Conservation (phyloP, 495 filamentous ascomycete species). For the Parathielavia appendiculata region DNA sequence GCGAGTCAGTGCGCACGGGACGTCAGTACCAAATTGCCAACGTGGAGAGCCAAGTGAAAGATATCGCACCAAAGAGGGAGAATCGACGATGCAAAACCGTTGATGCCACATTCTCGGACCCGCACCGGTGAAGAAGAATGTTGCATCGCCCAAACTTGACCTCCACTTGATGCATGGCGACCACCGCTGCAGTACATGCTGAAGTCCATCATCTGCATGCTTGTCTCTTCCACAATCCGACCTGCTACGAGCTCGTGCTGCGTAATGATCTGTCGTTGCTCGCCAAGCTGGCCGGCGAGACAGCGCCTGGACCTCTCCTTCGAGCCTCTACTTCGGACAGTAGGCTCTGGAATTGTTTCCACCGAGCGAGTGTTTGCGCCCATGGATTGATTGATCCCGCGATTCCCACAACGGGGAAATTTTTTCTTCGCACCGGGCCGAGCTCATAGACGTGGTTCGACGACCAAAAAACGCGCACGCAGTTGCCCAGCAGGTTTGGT, state of each 20-base stretch:
- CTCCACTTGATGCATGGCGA: conserved; percentile 2
- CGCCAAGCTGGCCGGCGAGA: neutral
- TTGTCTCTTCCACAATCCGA: neutral
- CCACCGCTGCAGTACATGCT: conserved; percentile 5
- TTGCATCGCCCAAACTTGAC: conserved; percentile 7
- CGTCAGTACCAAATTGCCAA: neutral
- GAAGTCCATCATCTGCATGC: neutral
- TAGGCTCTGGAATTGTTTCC: too few species aligned
- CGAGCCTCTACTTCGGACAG: neutral
- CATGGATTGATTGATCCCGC: neutral
- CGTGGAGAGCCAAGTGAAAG: neutral
- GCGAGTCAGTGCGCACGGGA: neutral
- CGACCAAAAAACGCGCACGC: neutral
- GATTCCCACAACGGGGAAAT: neutral
- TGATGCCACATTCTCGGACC: conserved; percentile 12
- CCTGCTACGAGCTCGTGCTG: neutral
- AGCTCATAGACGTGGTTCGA: neutral
- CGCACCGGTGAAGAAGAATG: conserved; percentile 15
- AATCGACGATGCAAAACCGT: conserved; percentile 12
- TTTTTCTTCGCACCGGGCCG: neutral
- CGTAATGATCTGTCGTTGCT: neutral
- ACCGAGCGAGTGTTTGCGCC: neutral
- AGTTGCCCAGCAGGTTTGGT: neutral
- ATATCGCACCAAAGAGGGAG: conserved; percentile 2
- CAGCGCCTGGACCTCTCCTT: neutral